Evolutionary conservation across 805 yeast genomes (phyloP).

Genomic region (Ogataea nonfermentans): DNA sequence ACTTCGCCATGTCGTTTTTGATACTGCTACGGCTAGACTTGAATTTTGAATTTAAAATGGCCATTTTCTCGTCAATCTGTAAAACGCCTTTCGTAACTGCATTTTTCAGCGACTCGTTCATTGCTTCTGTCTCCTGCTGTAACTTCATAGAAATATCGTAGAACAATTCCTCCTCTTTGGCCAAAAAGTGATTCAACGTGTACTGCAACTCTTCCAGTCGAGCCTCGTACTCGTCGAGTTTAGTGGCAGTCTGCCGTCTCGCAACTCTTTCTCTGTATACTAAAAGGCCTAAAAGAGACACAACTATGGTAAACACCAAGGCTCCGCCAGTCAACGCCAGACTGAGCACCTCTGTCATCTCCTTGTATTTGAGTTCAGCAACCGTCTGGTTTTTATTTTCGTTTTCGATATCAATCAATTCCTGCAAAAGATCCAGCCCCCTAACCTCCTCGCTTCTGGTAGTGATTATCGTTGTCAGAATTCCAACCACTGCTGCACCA

Average conservation of each 20-base stretch:
- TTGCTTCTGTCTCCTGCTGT: constrained; percentile 10
- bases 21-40: constrained; percentile 7
- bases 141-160: constrained; percentile 8
- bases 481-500: constrained; percentile 21
- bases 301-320: not conserved
- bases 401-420: constrained; percentile 19
- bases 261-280: not conserved
- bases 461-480: constrained; percentile 17
- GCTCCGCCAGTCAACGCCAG: constrained; percentile 9
- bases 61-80: constrained; percentile 12
- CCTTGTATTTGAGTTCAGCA: constrained; percentile 13
- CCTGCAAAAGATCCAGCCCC: constrained; percentile 14
- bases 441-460: constrained; percentile 7
- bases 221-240: not conserved
- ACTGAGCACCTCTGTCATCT: constrained; percentile 16
- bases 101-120: constrained; percentile 8
- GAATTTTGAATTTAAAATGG: constrained; percentile 7
- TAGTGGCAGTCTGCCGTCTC: not conserved
- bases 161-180: constrained; percentile 21
- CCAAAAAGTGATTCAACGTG: constrained; percentile 6
- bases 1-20: constrained; percentile 13
- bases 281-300: not conserved
- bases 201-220: not conserved
- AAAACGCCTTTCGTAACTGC: constrained; percentile 4
- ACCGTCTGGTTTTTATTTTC: constrained; percentile 13